These are phyloP conservation scores for Pachyrhizus erosus DNA, from an alignment of 306 rosid genomes.

Conservation along the genomic window DNA sequence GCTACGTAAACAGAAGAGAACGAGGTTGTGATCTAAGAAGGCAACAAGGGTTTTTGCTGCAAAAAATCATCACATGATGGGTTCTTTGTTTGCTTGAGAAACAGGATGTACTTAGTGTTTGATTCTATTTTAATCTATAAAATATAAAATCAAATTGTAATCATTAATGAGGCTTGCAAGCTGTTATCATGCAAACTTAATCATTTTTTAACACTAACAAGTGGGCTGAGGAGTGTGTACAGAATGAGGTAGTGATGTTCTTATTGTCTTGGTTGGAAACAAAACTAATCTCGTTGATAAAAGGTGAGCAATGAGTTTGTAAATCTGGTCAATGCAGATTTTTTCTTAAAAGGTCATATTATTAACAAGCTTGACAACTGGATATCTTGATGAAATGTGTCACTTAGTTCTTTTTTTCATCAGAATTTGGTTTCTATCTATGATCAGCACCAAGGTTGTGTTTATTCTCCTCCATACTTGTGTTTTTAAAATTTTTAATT, in stretches of 20 bases:
- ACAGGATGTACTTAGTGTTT: neutral
- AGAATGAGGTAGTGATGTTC: slow-evolving; percentile 86
- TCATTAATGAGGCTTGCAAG: neutral
- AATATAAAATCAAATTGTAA: slow-evolving; percentile 6
- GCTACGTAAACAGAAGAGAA: no score
- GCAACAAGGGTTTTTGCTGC: no score
- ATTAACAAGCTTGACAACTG: neutral
- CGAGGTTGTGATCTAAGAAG: no score
- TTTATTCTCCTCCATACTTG: no score
- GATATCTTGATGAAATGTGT: neutral
- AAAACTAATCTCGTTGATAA: slow-evolving; percentile 88
- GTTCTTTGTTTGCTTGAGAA: neutral
- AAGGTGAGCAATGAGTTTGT: slow-evolving; percentile 56
- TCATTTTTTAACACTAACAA: slow-evolving; percentile 67
- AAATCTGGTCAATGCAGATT: neutral
- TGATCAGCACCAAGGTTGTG: no score
- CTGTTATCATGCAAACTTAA: neutral
- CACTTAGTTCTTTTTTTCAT: neutral
- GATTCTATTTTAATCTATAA: neutral
- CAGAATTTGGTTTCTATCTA: slow-evolving; percentile 3
- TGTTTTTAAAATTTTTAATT: no score
- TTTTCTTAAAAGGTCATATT: neutral
- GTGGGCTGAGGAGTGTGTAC: slow-evolving; percentile 92
- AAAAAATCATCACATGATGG: no score
- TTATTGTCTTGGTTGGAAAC: slow-evolving; percentile 87